These are phyloP conservation scores for Camellia oleifera DNA, from an alignment of 179 eudicot genomes.

Conservation along the genomic window DNA sequence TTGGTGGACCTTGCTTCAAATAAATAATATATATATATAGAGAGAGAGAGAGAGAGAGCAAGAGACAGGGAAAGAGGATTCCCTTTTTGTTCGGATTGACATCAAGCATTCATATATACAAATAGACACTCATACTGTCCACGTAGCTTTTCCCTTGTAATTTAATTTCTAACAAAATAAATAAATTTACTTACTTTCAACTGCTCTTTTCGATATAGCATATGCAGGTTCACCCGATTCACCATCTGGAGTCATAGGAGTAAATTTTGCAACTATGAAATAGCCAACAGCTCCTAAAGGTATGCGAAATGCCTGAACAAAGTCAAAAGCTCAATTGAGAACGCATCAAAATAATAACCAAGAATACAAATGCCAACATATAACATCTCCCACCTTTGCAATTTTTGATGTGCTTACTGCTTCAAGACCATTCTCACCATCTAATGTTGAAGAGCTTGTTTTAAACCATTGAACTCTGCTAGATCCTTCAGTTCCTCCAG, in stretches of 20 bases:
- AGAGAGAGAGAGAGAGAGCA: not conserved
- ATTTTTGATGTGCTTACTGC: slow-evolving; percentile 79
- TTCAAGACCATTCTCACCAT: slow-evolving; percentile 75
- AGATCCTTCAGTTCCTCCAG: slow-evolving; percentile 93
- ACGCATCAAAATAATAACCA: slow-evolving; percentile 11
- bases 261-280: slow-evolving; percentile 84
- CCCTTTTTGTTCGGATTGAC: not conserved
- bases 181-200: slow-evolving; percentile 66
- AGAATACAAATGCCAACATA: not conserved
- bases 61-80: not conserved
- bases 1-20: slow-evolving; percentile 5
- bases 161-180: not conserved
- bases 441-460: slow-evolving; percentile 45
- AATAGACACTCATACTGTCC: not conserved
- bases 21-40: not conserved
- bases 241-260: slow-evolving; percentile 93
- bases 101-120: not conserved
- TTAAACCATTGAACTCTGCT: slow-evolving; percentile 99
- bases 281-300: slow-evolving; percentile 93
- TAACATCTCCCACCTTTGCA: slow-evolving; percentile 63
- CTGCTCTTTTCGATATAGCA: slow-evolving; percentile 65
- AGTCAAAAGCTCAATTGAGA: slow-evolving; percentile 4
- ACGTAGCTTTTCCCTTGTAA: not conserved
- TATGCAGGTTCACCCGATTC: slow-evolving; percentile 85
- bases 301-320: slow-evolving; percentile 78